Conservation (phyloP, 768 basidiomycete species). For the Fistulinella prunicolor region DNA sequence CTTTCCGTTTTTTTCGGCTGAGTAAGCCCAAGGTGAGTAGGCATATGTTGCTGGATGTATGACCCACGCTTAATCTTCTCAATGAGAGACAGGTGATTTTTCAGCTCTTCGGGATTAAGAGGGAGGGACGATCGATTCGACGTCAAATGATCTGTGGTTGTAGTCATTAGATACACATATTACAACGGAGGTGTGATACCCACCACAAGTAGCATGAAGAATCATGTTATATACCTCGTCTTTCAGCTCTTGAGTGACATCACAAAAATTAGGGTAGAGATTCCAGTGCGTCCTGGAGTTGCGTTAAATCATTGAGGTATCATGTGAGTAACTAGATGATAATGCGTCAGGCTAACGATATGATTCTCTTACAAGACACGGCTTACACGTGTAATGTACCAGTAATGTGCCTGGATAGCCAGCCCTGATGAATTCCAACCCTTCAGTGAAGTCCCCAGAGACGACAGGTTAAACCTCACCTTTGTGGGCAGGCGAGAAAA, state of each 20-base stretch:
- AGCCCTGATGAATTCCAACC: conserved; percentile 22
- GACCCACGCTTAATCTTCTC: conserved; percentile 24
- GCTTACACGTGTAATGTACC: conserved; percentile 26
- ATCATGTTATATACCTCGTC: conserved; percentile 27
- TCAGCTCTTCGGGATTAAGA: conserved; percentile 18
- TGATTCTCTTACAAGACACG: too few species aligned
- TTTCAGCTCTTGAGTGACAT: conserved; percentile 25
- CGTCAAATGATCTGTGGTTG: conserved; percentile 25
- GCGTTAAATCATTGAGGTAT: background rate
- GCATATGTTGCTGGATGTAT: background rate
- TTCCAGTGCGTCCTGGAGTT: conserved; percentile 35
- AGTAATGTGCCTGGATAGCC: conserved; percentile 37
- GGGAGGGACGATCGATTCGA: conserved; percentile 26
- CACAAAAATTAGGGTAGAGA: conserved; percentile 28
- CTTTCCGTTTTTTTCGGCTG: conserved; percentile 12
- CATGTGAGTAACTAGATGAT: background rate
- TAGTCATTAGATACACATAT: background rate
- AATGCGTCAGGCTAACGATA: conserved; percentile 5
- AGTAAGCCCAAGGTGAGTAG: background rate
- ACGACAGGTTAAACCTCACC: conserved; percentile 6
- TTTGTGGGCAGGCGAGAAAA: conserved; percentile 22
- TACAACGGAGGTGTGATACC: background rate
- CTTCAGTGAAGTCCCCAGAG: background rate
- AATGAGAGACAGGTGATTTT: conserved; percentile 23
- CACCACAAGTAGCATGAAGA: conserved; percentile 28